Conservation (phyloP, 768 basidiomycete species). For the Tricholoma flavovirens region DNA sequence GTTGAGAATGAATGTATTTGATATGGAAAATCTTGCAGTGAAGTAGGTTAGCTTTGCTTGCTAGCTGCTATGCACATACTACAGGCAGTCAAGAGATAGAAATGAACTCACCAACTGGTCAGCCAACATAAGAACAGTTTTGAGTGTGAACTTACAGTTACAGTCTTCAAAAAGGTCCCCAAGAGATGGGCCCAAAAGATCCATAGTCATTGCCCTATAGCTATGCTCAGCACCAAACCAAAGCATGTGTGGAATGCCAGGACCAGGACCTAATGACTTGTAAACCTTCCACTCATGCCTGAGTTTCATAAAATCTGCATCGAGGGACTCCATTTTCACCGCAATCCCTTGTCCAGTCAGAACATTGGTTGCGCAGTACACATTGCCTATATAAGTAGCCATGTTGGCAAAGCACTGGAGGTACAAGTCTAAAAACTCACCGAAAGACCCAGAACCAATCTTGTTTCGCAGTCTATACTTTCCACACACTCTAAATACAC, state of each 20-base stretch:
- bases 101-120: constrained; percentile 78
- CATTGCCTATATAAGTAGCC: constrained; percentile 46
- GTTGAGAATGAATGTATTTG: constrained; percentile 98
- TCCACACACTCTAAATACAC: constrained; percentile 2
- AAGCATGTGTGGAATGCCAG: constrained; percentile 69
- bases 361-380: constrained; percentile 77
- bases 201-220: constrained; percentile 50
- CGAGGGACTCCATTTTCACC: constrained; percentile 53
- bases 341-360: constrained; percentile 81
- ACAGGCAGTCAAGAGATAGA: constrained; percentile 15
- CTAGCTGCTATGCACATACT: constrained; percentile 7
- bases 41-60: constrained; percentile 13
- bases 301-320: constrained; percentile 67
- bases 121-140: constrained; percentile 93
- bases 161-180: constrained; percentile 63
- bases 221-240: constrained; percentile 61
- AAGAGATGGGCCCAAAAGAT: constrained; percentile 62
- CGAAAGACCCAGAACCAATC: constrained; percentile 4
- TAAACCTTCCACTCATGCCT: constrained; percentile 67
- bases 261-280: constrained; percentile 69
- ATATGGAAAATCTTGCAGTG: constrained; percentile 85
- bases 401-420: no score
- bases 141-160: constrained; percentile 75
- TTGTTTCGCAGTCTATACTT: no score
- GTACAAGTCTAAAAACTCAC: neutral